These are phyloP conservation scores for Phytopythium chamaehyphon DNA, from an alignment of 352 stramenopile species.

Conservation along the genomic window DNA sequence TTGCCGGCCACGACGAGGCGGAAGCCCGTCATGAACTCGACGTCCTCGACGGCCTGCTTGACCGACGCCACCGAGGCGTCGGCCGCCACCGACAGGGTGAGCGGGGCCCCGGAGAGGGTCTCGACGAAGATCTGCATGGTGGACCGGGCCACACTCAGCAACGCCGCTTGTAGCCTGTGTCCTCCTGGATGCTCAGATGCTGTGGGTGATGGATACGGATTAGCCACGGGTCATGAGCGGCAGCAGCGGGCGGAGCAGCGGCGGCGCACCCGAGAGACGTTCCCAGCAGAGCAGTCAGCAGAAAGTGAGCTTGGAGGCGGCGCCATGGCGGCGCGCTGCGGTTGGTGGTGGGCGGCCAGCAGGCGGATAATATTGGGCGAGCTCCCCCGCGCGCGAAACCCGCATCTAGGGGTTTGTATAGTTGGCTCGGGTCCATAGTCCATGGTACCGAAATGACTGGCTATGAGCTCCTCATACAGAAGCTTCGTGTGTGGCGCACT, in stretches of 20 bases:
- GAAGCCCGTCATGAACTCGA: constrained; percentile 93
- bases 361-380: too few relatives aligned
- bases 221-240: neutral
- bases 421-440: too few relatives aligned
- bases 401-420: too few relatives aligned
- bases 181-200: constrained; percentile 93
- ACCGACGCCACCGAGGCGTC: constrained; percentile 91
- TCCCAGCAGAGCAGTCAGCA: constrained; percentile 90
- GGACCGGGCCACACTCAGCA: constrained; percentile 26
- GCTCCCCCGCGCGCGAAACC: too few relatives aligned
- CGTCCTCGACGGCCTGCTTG: constrained; percentile 93
- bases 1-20: constrained; percentile 87
- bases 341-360: neutral
- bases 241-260: neutral
- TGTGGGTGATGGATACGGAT: constrained; percentile 9
- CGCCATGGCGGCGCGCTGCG: neutral
- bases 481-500: too few relatives aligned
- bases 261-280: constrained; percentile 68
- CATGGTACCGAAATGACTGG: too few relatives aligned
- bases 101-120: constrained; percentile 79
- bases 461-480: too few relatives aligned
- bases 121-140: constrained; percentile 96
- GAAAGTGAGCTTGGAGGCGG: constrained; percentile 67
- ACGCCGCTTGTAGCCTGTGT: constrained; percentile 12
- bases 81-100: constrained; percentile 74